Evolutionary conservation across 2,329 filamentous ascomycete species (phyloP), one percentile per base, ranked within the genome.

Genomic region (Simplicillium aogashimaense): DNA sequence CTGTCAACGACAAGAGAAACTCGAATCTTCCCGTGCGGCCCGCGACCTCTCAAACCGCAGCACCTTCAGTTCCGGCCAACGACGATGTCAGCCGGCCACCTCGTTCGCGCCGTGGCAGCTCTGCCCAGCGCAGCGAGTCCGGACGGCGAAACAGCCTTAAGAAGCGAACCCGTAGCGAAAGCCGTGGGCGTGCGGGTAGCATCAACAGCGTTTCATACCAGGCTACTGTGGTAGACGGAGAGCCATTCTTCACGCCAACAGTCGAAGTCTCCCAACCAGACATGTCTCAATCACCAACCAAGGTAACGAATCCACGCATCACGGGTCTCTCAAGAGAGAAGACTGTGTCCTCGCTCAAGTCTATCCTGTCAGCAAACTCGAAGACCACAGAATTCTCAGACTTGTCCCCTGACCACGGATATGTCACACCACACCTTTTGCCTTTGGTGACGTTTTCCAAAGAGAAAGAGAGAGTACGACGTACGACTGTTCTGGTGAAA

Each of bases 51-150:
- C 66, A 69, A 44, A 71, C 67, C 6, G 47, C 53, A 15, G 71
- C 81, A 28, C 86, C 87, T 2, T 72, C 78, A 2, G 89, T 94
- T 45, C 84, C 92, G 42, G 73, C 94, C 18, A 92, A 81, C 0
- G 75, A 77, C 43, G 83, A 86, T 41, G 72, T 61, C 50, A 74
- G 63, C 41, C 64, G 59, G 48, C 53, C 47, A 40, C 63, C 60
- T 29, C 55, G 53, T n/a, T 57, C 57, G 35, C 56, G 57, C 7
- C 54, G 54, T 40, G 49, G 46, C 25, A 64, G 47, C 62, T 64
- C 52, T 44, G 56, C 52, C 7, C 54, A 50, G 36, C 61, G 67
- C 43, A 74, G 69, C 47, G 66, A 67, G 36, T 69, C 70, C 4
- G 54, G 58, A 10, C 66, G 65, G 50, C 64, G 71, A 40, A 66